These are phyloP conservation scores for Fusarium sp. DNA, from an alignment of 2,329 filamentous ascomycete genomes.

Conservation along the genomic window DNA sequence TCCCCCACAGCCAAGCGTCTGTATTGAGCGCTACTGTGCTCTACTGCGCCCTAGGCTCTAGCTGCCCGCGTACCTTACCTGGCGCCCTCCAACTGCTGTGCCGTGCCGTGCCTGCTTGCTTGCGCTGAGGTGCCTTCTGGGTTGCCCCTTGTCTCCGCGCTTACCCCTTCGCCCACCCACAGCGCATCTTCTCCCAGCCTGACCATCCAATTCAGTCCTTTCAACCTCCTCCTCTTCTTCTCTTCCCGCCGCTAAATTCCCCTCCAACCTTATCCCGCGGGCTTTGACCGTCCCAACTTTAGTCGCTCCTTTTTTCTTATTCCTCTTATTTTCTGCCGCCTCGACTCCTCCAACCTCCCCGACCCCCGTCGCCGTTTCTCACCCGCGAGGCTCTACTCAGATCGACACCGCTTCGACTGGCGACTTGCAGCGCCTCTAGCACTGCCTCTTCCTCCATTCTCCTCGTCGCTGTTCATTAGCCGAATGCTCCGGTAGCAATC, in stretches of 20 bases:
- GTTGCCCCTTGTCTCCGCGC: conserved; percentile 43
- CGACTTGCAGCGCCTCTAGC: conserved; percentile 30
- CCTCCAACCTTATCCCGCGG: conserved; percentile 31
- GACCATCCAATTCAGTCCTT: conserved; percentile 42
- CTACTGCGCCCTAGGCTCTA: not conserved
- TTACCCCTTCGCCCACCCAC: conserved; percentile 42
- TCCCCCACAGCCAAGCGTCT: conserved; percentile 13
- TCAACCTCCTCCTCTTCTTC: conserved; percentile 36
- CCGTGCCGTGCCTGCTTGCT: no score
- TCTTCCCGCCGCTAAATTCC: conserved; percentile 33
- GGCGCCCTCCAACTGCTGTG: conserved; percentile 11
- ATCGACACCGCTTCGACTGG: conserved; percentile 37
- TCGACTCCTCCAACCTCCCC: conserved; percentile 15
- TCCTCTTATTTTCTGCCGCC: conserved; percentile 24
- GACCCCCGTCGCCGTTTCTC: conserved; percentile 22
- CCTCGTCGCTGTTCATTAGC: conserved; percentile 26
- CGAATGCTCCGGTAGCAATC: conserved; percentile 52
- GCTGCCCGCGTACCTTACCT: not conserved
- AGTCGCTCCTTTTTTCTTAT: conserved; percentile 45
- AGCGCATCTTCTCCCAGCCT: conserved; percentile 36
- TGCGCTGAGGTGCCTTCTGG: not conserved
- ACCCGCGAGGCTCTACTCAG: conserved; percentile 25
- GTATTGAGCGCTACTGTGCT: conserved; percentile 7
- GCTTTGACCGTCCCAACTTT: conserved; percentile 39
- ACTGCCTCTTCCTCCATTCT: conserved; percentile 33